These are phyloP conservation scores for Aspergillus sp. DNA, from an alignment of 2,329 filamentous ascomycete genomes.

Conservation along the genomic window DNA sequence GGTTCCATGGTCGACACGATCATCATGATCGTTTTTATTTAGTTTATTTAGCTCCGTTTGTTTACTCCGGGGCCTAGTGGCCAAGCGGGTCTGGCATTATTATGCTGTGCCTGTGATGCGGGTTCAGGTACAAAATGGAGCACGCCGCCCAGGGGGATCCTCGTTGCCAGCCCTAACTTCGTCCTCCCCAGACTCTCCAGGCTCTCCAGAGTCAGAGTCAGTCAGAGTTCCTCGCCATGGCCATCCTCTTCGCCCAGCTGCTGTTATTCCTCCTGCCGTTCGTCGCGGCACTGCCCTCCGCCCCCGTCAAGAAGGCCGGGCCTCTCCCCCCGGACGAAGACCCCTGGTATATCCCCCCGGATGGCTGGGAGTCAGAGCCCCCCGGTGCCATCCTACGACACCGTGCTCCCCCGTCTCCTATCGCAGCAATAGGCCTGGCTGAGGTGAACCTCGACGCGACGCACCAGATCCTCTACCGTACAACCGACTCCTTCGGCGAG, in stretches of 20 bases:
- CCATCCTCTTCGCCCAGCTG: slow-evolving; percentile 1
- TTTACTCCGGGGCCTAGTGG: too few species aligned
- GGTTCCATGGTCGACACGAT: too few species aligned
- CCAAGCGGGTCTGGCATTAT: too few species aligned
- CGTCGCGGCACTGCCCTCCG: slow-evolving; percentile 3
- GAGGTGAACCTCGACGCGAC: slow-evolving; percentile 23
- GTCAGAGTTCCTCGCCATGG: background rate
- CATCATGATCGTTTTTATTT: too few species aligned
- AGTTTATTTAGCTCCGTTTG: too few species aligned
- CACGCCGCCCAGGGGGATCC: background rate
- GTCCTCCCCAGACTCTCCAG: too few species aligned
- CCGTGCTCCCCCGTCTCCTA: slow-evolving; percentile 23
- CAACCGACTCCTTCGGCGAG: slow-evolving; percentile 37
- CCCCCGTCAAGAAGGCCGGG: background rate
- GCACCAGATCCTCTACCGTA: slow-evolving; percentile 44
- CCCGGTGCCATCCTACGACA: slow-evolving; percentile 30
- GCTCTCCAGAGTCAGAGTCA: too few species aligned
- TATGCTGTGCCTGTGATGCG: too few species aligned
- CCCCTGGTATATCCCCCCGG: slow-evolving; percentile 29
- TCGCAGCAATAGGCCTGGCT: slow-evolving; percentile 23
- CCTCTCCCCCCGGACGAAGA: slow-evolving; percentile 25
- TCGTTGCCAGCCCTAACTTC: too few species aligned
- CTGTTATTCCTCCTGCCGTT: slow-evolving; percentile 6
- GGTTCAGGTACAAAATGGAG: background rate
- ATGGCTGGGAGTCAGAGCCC: slow-evolving; percentile 24